Evolutionary conservation across 768 basidiomycete species (phyloP).

Genomic region (Termitomyces sp.): DNA sequence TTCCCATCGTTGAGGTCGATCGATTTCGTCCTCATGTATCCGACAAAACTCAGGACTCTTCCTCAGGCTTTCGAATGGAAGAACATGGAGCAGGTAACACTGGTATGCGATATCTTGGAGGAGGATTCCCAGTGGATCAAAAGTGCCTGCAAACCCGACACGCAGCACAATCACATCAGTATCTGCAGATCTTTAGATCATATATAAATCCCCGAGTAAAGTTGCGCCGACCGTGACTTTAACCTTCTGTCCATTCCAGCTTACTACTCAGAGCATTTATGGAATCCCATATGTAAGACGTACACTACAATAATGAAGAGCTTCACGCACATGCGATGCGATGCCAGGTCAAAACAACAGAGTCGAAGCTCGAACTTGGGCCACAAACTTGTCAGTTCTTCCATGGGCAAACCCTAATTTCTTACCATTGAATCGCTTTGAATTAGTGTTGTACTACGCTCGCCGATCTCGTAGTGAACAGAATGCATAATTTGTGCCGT

Average conservation of each 20-base stretch:
- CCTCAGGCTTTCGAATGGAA: conserved; percentile 5
- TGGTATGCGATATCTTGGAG: not conserved
- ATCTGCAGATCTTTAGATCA: not conserved
- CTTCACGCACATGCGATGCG: too few relatives aligned
- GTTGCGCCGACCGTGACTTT: not conserved
- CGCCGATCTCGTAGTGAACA: too few relatives aligned
- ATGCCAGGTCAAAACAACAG: too few relatives aligned
- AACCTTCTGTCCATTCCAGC: too few relatives aligned
- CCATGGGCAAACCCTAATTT: too few relatives aligned
- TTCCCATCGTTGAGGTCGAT: conserved; percentile 3
- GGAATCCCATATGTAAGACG: too few relatives aligned
- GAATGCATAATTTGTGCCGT: not conserved
- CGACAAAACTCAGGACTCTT: not conserved
- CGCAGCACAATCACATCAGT: conserved; percentile 1
- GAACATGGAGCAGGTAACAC: not conserved
- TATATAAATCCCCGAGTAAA: not conserved
- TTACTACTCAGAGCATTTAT: too few relatives aligned
- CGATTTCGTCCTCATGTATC: not conserved
- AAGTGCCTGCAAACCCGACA: not conserved
- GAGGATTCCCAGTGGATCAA: conserved; percentile 4
- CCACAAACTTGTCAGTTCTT: too few relatives aligned
- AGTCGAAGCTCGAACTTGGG: too few relatives aligned
- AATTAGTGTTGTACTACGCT: too few relatives aligned
- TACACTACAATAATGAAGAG: too few relatives aligned
- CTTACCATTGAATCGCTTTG: too few relatives aligned